Evolutionary conservation across 2,329 filamentous ascomycete species (phyloP), one percentile per base, ranked within the genome.

Genomic region (Hirsutella rhossiliensis): DNA sequence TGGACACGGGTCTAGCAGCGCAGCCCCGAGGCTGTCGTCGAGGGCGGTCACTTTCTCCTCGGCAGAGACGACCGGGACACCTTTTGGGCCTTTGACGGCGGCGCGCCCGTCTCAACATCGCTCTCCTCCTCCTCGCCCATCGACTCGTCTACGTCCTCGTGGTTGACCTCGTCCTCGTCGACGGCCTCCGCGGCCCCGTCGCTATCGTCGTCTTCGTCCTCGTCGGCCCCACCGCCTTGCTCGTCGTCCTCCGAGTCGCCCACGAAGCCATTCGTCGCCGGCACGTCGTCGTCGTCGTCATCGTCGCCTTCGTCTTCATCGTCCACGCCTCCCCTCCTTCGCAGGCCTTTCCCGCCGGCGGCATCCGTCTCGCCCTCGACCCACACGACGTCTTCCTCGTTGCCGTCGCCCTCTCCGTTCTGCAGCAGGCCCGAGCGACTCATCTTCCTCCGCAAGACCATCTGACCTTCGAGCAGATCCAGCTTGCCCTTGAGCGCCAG

Each of bases 401-500:
- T 66, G 3, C 69, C 68, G 9, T 67, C 71, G 8, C 73, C 71
- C 2, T 71, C 69, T 34, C 69, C 69, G 17, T 70, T 66, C 40
- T 69, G 68, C 17, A 48, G 46, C 13, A 49, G 55, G 23, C 50
- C 56, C 7, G 51, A 48, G 45, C 51, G 60, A 49, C 64, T 72
- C 63, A 88, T 78, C 48, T 75, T 77, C 45, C 78, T 79, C 41
- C 92, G 75, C 54, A 95, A 68, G 54, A 86, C 79, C 62, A 97
- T 82, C 65, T 98, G 92, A 7, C 87, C 82, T 56, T 92, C 84
- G 41, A 97, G 73, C 78, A 98, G 87, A 59, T 97, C 90, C 29
- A 98, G 73, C 64, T 96, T 95, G 20, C 92, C 92, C 69, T 96
- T 96, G 47, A 98, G 74, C 18, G 89, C 78, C 31, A 98, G 71